These are phyloP conservation scores for Schizosaccharomyces octosporus DNA, from an alignment of 805 yeast species.

Conservation along the genomic window DNA sequence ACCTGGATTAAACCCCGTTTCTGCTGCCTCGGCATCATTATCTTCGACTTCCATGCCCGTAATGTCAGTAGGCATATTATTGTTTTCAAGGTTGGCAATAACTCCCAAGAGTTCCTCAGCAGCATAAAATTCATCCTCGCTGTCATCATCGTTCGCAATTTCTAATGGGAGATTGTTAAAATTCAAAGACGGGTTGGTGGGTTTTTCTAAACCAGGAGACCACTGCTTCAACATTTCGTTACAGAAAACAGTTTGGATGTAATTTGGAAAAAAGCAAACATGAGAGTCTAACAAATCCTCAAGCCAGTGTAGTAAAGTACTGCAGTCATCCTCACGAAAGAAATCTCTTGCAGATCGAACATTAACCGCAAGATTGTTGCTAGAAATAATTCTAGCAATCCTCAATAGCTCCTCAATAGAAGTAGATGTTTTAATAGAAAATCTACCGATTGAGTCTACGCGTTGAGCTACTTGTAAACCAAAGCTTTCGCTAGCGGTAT, in stretches of 20 bases:
- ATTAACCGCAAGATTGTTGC: conserved; percentile 35
- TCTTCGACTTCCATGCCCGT: neutral
- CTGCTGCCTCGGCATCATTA: neutral
- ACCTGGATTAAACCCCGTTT: neutral
- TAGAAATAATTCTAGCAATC: neutral
- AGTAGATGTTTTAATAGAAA: conserved; percentile 17
- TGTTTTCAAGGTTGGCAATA: neutral
- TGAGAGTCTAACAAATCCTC: neutral
- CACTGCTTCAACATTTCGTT: neutral
- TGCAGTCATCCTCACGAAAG: conserved; percentile 35
- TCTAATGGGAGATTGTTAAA: neutral
- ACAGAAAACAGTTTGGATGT: neutral
- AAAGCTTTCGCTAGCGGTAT: conserved; percentile 21
- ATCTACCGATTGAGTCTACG: conserved; percentile 46
- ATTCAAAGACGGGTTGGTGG: neutral
- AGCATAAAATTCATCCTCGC: neutral
- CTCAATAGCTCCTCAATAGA: neutral
- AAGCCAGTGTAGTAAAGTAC: neutral
- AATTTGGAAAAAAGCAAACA: neutral
- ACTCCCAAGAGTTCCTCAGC: neutral
- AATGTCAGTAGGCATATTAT: neutral
- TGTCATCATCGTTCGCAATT: neutral
- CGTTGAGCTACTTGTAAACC: conserved; percentile 33
- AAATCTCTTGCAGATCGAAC: conserved; percentile 46
- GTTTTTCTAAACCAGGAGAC: neutral